Conservation (phyloP, 345 rosid genomes). For the Eucalyptus polybractea region DNA sequence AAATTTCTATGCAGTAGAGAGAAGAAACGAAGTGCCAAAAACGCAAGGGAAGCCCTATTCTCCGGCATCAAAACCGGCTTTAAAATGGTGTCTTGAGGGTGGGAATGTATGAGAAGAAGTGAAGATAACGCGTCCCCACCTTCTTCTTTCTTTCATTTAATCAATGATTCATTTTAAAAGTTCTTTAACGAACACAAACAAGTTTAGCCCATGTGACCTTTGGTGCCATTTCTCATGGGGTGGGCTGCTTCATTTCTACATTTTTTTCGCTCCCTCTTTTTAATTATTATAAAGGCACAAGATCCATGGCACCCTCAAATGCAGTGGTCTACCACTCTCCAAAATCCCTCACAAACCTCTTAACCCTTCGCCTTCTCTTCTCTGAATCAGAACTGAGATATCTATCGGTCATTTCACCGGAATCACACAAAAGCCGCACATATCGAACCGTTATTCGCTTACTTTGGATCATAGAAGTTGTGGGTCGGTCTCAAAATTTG, state of each 20-base stretch:
- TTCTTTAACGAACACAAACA: constrained; percentile 32
- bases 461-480: not conserved
- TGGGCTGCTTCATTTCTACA: constrained; percentile 15
- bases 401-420: not conserved
- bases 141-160: not conserved
- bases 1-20: not conserved
- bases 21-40: constrained; percentile 23
- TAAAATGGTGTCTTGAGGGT: constrained; percentile 10
- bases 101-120: not conserved
- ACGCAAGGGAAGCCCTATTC: constrained; percentile 45
- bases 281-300: constrained; percentile 16
- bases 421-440: not conserved
- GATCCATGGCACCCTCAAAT: constrained; percentile 12
- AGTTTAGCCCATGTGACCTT: constrained; percentile 76
- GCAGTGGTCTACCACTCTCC: not conserved
- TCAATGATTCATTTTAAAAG: not conserved
- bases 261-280: constrained; percentile 3
- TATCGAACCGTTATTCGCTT: not conserved
- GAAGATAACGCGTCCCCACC: constrained; percentile 10
- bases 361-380: not conserved
- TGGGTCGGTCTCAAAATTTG: not conserved
- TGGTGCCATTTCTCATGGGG: constrained; percentile 38
- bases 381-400: not conserved
- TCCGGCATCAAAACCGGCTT: constrained; percentile 71
- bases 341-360: not conserved